A percentile compares a stretch with the other conserved stretches of the same genome.
phyloP scores from a whole-genome alignment of 129 eudicot species.

The Helichrysum umbraculigerum region DNA sequence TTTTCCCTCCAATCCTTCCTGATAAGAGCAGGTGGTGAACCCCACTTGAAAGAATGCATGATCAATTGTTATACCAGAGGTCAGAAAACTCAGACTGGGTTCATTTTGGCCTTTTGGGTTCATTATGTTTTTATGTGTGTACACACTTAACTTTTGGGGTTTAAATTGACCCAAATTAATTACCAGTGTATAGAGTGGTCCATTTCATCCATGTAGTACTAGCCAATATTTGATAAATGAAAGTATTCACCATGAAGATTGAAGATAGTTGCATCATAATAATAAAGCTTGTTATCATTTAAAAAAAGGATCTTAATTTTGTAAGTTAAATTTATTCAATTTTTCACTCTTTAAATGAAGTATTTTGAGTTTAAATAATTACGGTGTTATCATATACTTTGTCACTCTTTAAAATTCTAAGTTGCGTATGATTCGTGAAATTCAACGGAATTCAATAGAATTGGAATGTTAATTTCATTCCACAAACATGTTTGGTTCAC shows the following conservation, averaged over 20 bases:
- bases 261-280: not conserved
- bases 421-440: no score
- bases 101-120: constrained; percentile 15
- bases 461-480: no score
- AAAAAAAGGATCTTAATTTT: no score
- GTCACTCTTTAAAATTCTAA: no score
- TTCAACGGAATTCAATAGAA: no score
- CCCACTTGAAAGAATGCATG: constrained; percentile 28
- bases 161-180: not conserved
- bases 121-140: constrained; percentile 24
- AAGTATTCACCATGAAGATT: not conserved
- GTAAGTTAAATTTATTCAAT: no score
- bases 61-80: constrained; percentile 29
- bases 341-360: no score
- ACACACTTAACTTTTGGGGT: constrained; percentile 14
- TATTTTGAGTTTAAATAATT: no score
- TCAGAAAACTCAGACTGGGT: constrained; percentile 20
- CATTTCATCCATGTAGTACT: not conserved
- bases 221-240: not conserved
- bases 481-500: no score
- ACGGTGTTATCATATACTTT: no score
- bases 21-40: constrained; percentile 21
- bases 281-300: not conserved
- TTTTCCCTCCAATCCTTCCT: constrained; percentile 27
- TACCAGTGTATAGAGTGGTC: constrained; percentile 11